Conservation (phyloP, 345 rosid species). For the Brassica nigra region DNA sequence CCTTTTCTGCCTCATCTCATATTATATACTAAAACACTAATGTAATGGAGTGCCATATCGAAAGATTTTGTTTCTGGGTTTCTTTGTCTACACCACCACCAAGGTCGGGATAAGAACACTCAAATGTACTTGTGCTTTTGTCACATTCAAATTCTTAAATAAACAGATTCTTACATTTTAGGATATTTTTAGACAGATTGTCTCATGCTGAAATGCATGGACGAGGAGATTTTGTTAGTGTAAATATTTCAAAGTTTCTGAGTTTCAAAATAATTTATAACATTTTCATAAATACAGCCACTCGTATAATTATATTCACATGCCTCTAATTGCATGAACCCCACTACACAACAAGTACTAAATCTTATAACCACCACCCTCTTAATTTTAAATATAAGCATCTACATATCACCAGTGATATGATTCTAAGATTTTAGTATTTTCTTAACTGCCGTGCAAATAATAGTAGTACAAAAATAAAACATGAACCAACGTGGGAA, state of each 20-base stretch:
- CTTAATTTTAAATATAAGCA: background rate
- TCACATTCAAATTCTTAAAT: background rate
- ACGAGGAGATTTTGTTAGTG: background rate
- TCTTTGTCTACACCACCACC: background rate
- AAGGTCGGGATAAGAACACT: background rate
- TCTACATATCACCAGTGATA: constrained; percentile 8
- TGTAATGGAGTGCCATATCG: constrained; percentile 33
- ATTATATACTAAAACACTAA: background rate
- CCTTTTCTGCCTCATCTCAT: background rate
- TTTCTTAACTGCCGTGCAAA: background rate
- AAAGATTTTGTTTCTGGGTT: constrained; percentile 6
- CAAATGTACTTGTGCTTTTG: background rate
- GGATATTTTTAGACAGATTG: background rate
- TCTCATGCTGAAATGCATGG: background rate
- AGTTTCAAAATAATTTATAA: background rate
- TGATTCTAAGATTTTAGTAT: constrained; percentile 5
- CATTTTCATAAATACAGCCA: background rate
- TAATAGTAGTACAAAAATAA: background rate
- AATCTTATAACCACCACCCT: constrained; percentile 30
- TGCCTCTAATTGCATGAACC: constrained; percentile 22
- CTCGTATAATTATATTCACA: background rate
- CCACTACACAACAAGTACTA: constrained; percentile 34
- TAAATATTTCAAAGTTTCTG: background rate
- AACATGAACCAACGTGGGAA: constrained; percentile 19
- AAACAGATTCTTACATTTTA: background rate